Evolutionary conservation across 257 asterid species (phyloP).

Genomic region (Solanum lycopersicoides): DNA sequence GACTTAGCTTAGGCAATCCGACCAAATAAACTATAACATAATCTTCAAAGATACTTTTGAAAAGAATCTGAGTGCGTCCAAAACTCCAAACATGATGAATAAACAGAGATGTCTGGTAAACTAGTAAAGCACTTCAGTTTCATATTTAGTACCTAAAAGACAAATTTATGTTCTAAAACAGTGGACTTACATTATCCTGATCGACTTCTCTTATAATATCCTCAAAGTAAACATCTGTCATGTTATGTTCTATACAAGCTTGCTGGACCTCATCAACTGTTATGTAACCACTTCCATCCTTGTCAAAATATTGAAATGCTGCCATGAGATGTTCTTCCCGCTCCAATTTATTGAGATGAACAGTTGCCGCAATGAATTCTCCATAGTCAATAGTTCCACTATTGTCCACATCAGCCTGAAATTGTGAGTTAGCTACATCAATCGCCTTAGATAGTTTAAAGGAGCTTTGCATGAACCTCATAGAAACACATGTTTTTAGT

Average conservation of each 20-base stretch:
- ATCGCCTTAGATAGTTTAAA: neutral
- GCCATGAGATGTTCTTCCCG: constrained; percentile 81
- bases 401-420: constrained; percentile 86
- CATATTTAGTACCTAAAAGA: neutral
- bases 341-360: constrained; percentile 71
- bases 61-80: neutral
- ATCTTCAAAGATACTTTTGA: neutral
- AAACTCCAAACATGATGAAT: neutral
- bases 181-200: constrained; percentile 62
- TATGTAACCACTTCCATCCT: constrained; percentile 81
- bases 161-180: neutral
- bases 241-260: constrained; percentile 67
- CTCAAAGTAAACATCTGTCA: constrained; percentile 58
- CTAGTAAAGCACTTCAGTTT: neutral
- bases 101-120: neutral
- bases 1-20: neutral
- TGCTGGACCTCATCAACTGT: constrained; percentile 89
- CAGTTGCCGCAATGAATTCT: constrained; percentile 75
- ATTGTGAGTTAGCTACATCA: neutral
- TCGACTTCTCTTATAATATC: constrained; percentile 82
- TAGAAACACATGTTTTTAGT: neutral
- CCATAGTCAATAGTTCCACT: constrained; percentile 85
- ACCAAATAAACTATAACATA: neutral
- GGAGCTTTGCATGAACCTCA: neutral
- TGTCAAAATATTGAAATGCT: constrained; percentile 76